Conservation (phyloP, 768 basidiomycete genomes). For the Boletus pseudopeckii region DNA sequence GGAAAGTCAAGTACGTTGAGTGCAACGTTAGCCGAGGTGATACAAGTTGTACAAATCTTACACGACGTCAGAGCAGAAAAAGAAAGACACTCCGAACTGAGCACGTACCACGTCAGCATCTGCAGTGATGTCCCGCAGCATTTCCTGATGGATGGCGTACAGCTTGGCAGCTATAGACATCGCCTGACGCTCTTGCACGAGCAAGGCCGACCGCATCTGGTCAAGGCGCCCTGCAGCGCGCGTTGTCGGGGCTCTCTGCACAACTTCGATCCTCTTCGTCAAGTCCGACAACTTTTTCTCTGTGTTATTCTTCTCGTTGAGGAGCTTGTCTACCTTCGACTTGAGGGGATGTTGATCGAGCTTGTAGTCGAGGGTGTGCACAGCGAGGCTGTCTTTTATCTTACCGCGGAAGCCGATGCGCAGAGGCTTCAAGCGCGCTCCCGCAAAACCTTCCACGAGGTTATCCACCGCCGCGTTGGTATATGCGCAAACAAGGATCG, state of each 20-base stretch:
- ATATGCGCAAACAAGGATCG: constrained; percentile 88
- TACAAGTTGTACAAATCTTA: constrained; percentile 87
- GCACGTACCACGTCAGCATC: constrained; percentile 69
- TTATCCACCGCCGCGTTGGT: constrained; percentile 94
- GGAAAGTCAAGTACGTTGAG: constrained; percentile 83
- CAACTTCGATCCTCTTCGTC: constrained; percentile 20
- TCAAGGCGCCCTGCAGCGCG: constrained; percentile 23
- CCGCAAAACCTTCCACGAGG: constrained; percentile 70
- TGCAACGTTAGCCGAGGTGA: constrained; percentile 65
- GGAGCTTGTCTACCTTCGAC: constrained; percentile 38
- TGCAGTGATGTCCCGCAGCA: constrained; percentile 60
- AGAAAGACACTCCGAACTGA: neutral
- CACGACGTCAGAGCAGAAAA: constrained; percentile 7
- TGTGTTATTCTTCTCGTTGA: constrained; percentile 37
- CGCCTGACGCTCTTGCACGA: constrained; percentile 29
- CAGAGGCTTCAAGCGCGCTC: constrained; percentile 63
- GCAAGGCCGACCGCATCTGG: constrained; percentile 27
- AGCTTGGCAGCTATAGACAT: constrained; percentile 39
- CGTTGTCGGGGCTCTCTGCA: constrained; percentile 15
- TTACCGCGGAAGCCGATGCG: constrained; percentile 68
- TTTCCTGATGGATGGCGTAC: constrained; percentile 56
- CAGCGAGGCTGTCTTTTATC: constrained; percentile 51
- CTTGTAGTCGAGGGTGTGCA: constrained; percentile 62
- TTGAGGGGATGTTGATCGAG: constrained; percentile 59
- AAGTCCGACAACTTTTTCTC: constrained; percentile 26